phyloP scores from a whole-genome alignment of 805 yeast genomes.

The Jamesozyma spencerorum region DNA sequence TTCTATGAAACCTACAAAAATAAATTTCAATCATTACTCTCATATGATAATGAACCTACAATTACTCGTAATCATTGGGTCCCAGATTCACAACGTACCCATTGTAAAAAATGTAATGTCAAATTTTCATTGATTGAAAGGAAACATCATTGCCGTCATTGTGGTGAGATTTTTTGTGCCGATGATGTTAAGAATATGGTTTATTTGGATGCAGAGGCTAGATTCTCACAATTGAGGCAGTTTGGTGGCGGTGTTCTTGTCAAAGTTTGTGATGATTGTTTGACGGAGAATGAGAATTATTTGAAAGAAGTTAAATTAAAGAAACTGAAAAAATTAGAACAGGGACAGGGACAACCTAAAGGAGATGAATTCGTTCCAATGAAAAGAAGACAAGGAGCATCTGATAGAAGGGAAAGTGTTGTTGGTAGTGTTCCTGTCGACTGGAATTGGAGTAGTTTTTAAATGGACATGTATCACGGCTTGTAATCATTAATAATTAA shows the following conservation, averaged over 20 bases:
- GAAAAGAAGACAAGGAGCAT: constrained; percentile 1
- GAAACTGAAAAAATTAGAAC: constrained; percentile 4
- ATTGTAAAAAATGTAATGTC: constrained; percentile 61
- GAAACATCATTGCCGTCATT: constrained; percentile 75
- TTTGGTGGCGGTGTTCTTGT: constrained; percentile 44
- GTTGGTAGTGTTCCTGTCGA: constrained; percentile 56
- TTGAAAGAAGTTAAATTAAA: constrained; percentile 23
- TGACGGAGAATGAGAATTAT: constrained; percentile 48
- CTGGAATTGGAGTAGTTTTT: constrained; percentile 75
- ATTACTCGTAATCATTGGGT: constrained; percentile 53
- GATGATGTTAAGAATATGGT: constrained; percentile 52
- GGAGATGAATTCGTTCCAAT: constrained; percentile 2
- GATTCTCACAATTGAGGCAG: constrained; percentile 28
- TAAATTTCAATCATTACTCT: constrained; percentile 1
- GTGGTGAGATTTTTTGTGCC: constrained; percentile 74
- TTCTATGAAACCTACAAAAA: constrained; percentile 5
- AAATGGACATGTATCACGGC: constrained; percentile 7
- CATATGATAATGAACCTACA: neutral
- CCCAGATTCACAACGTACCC: constrained; percentile 53
- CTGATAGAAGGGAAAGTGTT: constrained; percentile 20
- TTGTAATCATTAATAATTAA: too few relatives aligned
- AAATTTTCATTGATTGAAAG: constrained; percentile 70
- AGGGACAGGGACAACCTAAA: constrained; percentile 2
- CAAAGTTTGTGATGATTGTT: constrained; percentile 63
- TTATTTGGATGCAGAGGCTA: constrained; percentile 49